Percentiles rank a stretch among this genome's conserved stretches.
These are phyloP conservation scores for Globisporangium spiculum DNA, from an alignment of 352 stramenopile species.

Conservation along the genomic window DNA sequence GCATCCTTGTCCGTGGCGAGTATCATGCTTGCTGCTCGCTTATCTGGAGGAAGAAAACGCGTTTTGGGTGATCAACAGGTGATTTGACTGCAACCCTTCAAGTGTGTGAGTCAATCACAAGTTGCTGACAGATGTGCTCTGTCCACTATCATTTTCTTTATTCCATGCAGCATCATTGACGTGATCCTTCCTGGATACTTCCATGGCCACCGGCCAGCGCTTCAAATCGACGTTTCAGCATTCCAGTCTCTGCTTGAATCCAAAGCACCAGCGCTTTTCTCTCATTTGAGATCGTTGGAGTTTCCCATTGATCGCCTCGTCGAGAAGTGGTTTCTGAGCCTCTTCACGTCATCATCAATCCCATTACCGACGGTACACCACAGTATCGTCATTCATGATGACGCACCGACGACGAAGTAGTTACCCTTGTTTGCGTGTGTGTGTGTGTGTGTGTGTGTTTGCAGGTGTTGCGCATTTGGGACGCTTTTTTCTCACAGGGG, in stretches of 20 bases:
- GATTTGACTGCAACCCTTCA: background rate
- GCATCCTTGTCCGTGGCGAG: slow-evolving; percentile 69
- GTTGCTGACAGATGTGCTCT: background rate
- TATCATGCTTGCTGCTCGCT: slow-evolving; percentile 60
- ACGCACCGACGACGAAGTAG: background rate
- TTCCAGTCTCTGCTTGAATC: slow-evolving; percentile 57
- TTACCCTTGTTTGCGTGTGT: background rate
- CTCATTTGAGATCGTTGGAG: slow-evolving; percentile 45
- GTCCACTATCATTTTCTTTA: background rate
- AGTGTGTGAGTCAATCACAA: no score
- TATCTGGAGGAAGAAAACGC: slow-evolving; percentile 79
- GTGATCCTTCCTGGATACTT: slow-evolving; percentile 73
- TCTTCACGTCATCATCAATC: slow-evolving; percentile 68
- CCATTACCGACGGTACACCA: slow-evolving; percentile 49
- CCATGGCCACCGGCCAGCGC: slow-evolving; percentile 64
- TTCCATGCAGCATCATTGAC: slow-evolving; percentile 50
- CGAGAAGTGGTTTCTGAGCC: slow-evolving; percentile 72
- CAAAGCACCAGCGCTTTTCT: slow-evolving; percentile 44
- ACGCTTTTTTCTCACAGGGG: slow-evolving; percentile 73
- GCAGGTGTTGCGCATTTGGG: slow-evolving; percentile 65
- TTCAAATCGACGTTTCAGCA: slow-evolving; percentile 64
- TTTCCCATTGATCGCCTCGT: slow-evolving; percentile 57
- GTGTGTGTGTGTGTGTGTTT: background rate
- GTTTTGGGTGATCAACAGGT: slow-evolving; percentile 84
- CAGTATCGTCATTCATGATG: background rate